Evolutionary conservation across 768 basidiomycete species (phyloP).

Genomic region (Pilatotrama ljubarskyi): DNA sequence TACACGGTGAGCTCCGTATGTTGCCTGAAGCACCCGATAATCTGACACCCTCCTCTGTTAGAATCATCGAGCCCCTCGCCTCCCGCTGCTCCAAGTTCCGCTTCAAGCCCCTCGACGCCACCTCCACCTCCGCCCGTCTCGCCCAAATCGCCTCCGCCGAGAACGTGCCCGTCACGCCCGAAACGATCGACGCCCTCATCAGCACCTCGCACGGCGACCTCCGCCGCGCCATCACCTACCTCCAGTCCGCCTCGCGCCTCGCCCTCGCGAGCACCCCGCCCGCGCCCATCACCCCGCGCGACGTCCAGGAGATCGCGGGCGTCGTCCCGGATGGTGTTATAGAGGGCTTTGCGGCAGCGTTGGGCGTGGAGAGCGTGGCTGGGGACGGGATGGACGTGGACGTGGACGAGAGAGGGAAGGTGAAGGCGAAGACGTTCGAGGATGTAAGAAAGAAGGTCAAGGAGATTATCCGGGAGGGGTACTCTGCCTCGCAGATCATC

Average conservation of each 20-base stretch:
- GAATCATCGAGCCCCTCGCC: slow-evolving; percentile 97
- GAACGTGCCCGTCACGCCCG: slow-evolving; percentile 52
- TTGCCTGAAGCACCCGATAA: too few relatives aligned
- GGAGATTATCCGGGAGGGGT: slow-evolving; percentile 81
- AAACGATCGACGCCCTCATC: slow-evolving; percentile 74
- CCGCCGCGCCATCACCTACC: slow-evolving; percentile 94
- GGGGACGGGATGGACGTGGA: slow-evolving; percentile 52
- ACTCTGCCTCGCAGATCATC: slow-evolving; percentile 87
- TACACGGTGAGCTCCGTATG: slow-evolving; percentile 63
- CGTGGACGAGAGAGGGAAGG: slow-evolving; percentile 33
- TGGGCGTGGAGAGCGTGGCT: slow-evolving; percentile 68
- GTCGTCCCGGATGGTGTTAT: slow-evolving; percentile 82
- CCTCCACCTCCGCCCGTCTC: slow-evolving; percentile 74
- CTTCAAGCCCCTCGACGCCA: slow-evolving; percentile 86
- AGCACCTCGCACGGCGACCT: slow-evolving; percentile 87
- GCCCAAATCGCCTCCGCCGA: slow-evolving; percentile 80
- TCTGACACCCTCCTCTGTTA: slow-evolving; percentile 41
- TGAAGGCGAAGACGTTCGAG: slow-evolving; percentile 48
- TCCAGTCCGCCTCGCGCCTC: slow-evolving; percentile 92
- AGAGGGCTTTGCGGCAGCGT: slow-evolving; percentile 59
- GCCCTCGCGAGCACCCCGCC: slow-evolving; percentile 74
- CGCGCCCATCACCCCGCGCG: slow-evolving; percentile 67
- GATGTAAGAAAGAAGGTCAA: slow-evolving; percentile 71
- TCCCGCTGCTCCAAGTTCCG: slow-evolving; percentile 99
- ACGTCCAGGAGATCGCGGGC: slow-evolving; percentile 96